phyloP scores from a whole-genome alignment of 2,329 filamentous ascomycete species.

The Clonostachys rhizophaga region DNA sequence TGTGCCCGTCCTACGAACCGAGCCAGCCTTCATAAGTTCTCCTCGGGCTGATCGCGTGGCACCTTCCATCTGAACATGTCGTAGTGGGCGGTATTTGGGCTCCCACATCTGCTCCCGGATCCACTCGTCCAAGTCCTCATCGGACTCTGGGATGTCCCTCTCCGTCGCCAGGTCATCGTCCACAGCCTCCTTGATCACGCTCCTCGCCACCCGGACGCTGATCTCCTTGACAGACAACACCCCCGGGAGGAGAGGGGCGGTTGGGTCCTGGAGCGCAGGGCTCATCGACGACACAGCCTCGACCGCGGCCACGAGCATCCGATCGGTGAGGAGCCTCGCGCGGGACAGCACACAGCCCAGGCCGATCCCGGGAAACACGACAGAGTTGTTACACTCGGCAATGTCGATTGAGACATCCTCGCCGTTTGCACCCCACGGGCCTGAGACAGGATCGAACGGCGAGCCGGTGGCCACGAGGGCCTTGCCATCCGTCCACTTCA shows the following conservation, averaged over 20 bases:
- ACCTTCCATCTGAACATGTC: constrained; percentile 42
- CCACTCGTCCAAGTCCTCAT: constrained; percentile 62
- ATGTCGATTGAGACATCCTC: constrained; percentile 37
- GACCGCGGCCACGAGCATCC: constrained; percentile 78
- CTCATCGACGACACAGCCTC: constrained; percentile 67
- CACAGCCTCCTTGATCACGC: constrained; percentile 68
- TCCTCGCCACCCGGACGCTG: constrained; percentile 71
- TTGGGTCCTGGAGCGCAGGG: constrained; percentile 60
- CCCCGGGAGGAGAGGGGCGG: constrained; percentile 68
- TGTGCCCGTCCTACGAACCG: constrained; percentile 5
- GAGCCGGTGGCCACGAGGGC: constrained; percentile 80
- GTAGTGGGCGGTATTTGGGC: constrained; percentile 61
- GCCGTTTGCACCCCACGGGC: constrained; percentile 44
- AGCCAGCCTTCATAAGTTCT: constrained; percentile 20
- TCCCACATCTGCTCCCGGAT: constrained; percentile 79
- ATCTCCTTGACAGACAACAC: constrained; percentile 70
- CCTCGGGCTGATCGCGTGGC: constrained; percentile 52
- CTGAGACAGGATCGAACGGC: constrained; percentile 71
- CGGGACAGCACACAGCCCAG: constrained; percentile 72
- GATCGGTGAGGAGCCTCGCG: constrained; percentile 62
- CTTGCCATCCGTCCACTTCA: constrained; percentile 72
- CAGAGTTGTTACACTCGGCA: constrained; percentile 87
- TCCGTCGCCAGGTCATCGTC: constrained; percentile 64
- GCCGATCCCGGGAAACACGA: constrained; percentile 81
- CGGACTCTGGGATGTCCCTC: constrained; percentile 57